Evolutionary conservation across 176 grass and related monocot genomes (phyloP).

Genomic region (Phragmites australis): DNA sequence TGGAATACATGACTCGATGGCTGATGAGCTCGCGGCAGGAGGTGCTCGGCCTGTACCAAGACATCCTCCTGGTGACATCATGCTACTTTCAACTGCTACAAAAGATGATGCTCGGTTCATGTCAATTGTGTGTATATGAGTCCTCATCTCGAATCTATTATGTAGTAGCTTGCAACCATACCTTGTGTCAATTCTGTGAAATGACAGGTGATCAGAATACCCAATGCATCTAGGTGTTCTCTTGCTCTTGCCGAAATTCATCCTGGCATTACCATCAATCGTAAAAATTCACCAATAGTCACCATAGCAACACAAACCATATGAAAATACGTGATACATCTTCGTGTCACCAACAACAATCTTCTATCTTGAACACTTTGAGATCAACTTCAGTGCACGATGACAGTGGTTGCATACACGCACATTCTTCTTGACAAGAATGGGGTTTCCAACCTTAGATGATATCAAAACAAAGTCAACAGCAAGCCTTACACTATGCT

Average conservation of each 20-base stretch:
- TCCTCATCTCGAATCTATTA: no score
- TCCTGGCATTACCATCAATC: background rate
- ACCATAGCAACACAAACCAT: conserved; percentile 79
- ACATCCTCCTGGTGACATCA: conserved; percentile 59
- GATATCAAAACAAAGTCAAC: conserved; percentile 76
- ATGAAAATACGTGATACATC: conserved; percentile 74
- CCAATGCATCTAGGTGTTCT: background rate
- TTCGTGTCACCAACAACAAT: conserved; percentile 79
- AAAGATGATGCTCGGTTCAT: background rate
- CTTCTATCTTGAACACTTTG: conserved; percentile 49
- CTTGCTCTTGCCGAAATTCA: background rate
- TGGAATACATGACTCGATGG: no score
- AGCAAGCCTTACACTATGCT: conserved; percentile 78
- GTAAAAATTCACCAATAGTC: conserved; percentile 78
- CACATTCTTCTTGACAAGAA: conserved; percentile 93
- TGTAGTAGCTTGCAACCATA: no score
- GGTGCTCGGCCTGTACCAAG: conserved; percentile 73
- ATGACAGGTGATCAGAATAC: background rate
- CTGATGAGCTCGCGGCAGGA: conserved; percentile 71
- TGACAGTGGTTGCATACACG: conserved; percentile 77
- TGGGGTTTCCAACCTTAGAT: conserved; percentile 49
- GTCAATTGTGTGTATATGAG: background rate
- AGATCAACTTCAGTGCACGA: conserved; percentile 77
- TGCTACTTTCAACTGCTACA: conserved; percentile 30
- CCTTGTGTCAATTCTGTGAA: background rate